Conservation (phyloP, 2,329 filamentous ascomycete genomes). For the Phaeosphaeriaceae sp. region DNA sequence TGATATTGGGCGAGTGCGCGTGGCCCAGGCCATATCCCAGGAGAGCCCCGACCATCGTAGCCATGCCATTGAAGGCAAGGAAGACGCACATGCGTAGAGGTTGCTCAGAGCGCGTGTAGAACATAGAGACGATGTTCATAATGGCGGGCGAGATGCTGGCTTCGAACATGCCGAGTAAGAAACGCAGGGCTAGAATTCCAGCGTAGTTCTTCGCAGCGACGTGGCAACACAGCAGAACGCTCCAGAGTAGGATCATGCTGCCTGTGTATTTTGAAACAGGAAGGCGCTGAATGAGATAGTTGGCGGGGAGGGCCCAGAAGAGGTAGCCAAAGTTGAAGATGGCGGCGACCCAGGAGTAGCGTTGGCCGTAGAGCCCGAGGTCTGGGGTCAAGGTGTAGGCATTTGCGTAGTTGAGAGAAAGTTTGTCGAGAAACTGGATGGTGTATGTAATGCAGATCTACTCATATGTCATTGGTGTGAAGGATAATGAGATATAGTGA, state of each 20-base stretch:
- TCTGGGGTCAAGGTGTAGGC: slow-evolving; percentile 48
- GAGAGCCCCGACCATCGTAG: slow-evolving; percentile 47
- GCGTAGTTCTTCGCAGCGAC: slow-evolving; percentile 48
- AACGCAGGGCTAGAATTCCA: slow-evolving; percentile 42
- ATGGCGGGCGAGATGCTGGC: slow-evolving; percentile 44
- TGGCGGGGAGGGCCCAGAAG: slow-evolving; percentile 51
- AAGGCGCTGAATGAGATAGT: slow-evolving; percentile 47
- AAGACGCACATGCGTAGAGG: slow-evolving; percentile 56
- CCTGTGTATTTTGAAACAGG: slow-evolving; percentile 49
- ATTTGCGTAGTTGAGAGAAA: slow-evolving; percentile 51
- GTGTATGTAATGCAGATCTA: slow-evolving; percentile 53
- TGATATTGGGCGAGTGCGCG: slow-evolving; percentile 30
- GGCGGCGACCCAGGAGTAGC: slow-evolving; percentile 52
- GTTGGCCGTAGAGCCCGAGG: slow-evolving; percentile 43
- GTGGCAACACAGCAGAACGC: slow-evolving; percentile 54
- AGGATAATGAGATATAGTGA: background rate
- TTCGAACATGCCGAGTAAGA: slow-evolving; percentile 48
- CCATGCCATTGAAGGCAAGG: slow-evolving; percentile 49
- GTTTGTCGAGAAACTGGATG: slow-evolving; percentile 56
- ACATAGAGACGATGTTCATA: slow-evolving; percentile 50
- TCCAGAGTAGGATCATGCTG: slow-evolving; percentile 52
- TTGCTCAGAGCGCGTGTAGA: slow-evolving; percentile 45
- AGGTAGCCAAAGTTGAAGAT: slow-evolving; percentile 56
- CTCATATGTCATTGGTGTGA: background rate
- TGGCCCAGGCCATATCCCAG: slow-evolving; percentile 47